Conservation (phyloP, 345 rosid genomes). For the Rubroshorea leprosula region DNA sequence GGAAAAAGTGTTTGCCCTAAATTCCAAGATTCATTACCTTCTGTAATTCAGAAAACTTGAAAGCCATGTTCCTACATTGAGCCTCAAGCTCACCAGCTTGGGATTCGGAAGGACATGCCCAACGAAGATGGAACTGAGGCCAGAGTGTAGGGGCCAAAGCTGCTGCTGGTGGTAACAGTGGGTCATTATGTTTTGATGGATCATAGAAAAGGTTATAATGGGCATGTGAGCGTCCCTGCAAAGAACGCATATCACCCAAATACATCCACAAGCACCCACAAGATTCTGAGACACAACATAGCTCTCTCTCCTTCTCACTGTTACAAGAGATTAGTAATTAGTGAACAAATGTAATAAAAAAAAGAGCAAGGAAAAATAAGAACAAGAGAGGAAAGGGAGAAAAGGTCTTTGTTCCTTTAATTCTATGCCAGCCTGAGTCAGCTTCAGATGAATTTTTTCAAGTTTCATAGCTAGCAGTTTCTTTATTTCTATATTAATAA, state of each 20-base stretch:
- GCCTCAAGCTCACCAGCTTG: slow-evolving; percentile 65
- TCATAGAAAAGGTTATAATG: slow-evolving; percentile 82
- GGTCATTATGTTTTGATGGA: slow-evolving; percentile 46
- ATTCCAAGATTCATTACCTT: slow-evolving; percentile 40
- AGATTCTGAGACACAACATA: slow-evolving; percentile 50
- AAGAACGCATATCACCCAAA: slow-evolving; percentile 67
- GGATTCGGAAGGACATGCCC: slow-evolving; percentile 93
- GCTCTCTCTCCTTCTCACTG: slow-evolving; percentile 93
- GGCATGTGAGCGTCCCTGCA: slow-evolving; percentile 49
- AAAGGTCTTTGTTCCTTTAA: not conserved
- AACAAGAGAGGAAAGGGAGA: not conserved
- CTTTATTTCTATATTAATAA: no score
- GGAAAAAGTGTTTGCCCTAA: not conserved
- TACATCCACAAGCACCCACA: slow-evolving; percentile 94
- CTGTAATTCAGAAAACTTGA: slow-evolving; percentile 55
- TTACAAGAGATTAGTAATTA: slow-evolving; percentile 12
- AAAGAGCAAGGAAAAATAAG: not conserved
- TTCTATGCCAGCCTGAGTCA: no score
- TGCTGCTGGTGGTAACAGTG: slow-evolving; percentile 90
- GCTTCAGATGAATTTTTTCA: no score
- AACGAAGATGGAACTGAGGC: slow-evolving; percentile 97
- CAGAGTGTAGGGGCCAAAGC: slow-evolving; percentile 94
- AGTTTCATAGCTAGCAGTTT: no score
- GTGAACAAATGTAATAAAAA: not conserved
- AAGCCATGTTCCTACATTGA: slow-evolving; percentile 59